Base-by-base conservation (phyloP, 2,329 filamentous ascomycete species). In the Mollisia scopiformis region DNA sequence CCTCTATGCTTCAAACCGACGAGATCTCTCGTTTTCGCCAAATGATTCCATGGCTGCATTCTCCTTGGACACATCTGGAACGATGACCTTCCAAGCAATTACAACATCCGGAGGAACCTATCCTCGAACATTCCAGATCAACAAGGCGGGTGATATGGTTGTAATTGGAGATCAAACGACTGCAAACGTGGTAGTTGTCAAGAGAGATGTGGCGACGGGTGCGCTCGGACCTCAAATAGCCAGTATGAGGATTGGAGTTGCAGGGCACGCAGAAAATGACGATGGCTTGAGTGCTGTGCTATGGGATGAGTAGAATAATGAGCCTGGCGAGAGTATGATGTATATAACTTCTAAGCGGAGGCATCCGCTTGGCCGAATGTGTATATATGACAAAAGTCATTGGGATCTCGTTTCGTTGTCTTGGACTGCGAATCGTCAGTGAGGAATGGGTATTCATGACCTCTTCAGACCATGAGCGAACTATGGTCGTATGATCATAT, bases 1-100 rank as follows among this genome's bases (percentile, higher is more conserved):
- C 72, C 67, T 89, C 43, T 81, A 88, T 71, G 82, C 82, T 8
- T 82, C 83, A 16, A 90, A 90, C 77, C 82, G 88, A 58, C 83
- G 84, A 63, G 85, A 87, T 71, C 77, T 82, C 62, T 79, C 82
- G 1, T 88, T 87, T 72, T 65, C 76, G 2, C 73, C 80, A 49
- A 79, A 83, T 43, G 80, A 83, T 69, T 77, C 78, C 0, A 68
- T 83, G 19, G 70, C 75, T 0, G 77, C 78, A 2, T 79, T 77
- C 63, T 61, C 68, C 6, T 64, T 78, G 28, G 58, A 69, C 21
- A 41, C 66, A 4, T 69, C 76, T 23, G 79, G 79, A 16, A 72
- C 66, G 8, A 68, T 82, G 23, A 68, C 63, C 0, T 79, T 79
- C 59, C 68, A 74, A 11, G 72, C 78, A 46, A 72, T 81, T 5